phyloP scores from a whole-genome alignment of 352 stramenopile species.

The Aphanomyces stellatus region DNA sequence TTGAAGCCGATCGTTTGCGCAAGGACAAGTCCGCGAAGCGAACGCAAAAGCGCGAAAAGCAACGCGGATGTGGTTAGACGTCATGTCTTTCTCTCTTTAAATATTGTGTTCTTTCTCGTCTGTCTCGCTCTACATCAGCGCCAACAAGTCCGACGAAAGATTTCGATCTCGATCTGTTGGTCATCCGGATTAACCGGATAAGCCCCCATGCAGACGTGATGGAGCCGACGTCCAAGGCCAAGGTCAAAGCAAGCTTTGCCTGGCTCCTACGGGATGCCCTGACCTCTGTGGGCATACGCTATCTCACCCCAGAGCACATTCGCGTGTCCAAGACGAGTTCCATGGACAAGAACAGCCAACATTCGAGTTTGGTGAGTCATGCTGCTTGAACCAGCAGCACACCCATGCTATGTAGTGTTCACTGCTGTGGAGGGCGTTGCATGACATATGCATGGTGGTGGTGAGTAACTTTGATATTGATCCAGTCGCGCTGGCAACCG shows the following conservation, averaged over 20 bases:
- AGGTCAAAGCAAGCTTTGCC: conserved; percentile 8
- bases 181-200: too few relatives aligned
- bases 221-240: not conserved
- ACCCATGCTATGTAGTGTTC: not conserved
- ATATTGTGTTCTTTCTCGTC: too few relatives aligned
- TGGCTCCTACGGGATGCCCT: conserved; percentile 1
- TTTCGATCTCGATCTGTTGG: too few relatives aligned
- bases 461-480: conserved; percentile 55
- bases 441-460: conserved; percentile 55
- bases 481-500: conserved; percentile 26
- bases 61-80: conserved; percentile 47
- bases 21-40: conserved; percentile 71
- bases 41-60: conserved; percentile 63
- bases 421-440: conserved; percentile 28
- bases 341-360: conserved; percentile 19
- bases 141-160: too few relatives aligned
- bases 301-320: conserved; percentile 43
- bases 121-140: too few relatives aligned
- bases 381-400: not conserved
- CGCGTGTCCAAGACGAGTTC: conserved; percentile 52
- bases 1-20: conserved; percentile 51
- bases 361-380: not conserved
- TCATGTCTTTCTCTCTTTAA: too few relatives aligned
- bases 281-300: conserved; percentile 30
- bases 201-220: too few relatives aligned